Conservation (phyloP, 495 filamentous ascomycete genomes). For the Neurospora intermedia region DNA sequence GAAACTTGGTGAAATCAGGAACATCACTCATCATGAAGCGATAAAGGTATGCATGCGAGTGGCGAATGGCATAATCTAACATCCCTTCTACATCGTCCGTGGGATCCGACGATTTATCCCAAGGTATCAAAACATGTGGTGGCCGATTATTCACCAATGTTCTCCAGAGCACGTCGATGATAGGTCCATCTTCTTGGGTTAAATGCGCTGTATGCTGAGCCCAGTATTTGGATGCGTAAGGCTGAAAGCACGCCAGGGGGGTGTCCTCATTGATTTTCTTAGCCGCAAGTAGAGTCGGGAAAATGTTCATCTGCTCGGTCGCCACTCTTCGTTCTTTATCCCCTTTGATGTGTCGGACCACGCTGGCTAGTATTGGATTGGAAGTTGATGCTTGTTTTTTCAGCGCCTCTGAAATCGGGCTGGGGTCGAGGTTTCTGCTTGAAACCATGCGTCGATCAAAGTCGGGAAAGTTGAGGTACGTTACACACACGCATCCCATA, state of each 20-base stretch:
- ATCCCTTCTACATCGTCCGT: not conserved
- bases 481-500: not conserved
- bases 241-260: not conserved
- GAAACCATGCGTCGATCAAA: not conserved
- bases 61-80: not conserved
- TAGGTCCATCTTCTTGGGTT: not conserved
- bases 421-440: not conserved
- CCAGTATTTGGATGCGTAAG: not conserved
- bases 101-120: not conserved
- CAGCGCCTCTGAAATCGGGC: not conserved
- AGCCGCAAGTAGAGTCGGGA: not conserved
- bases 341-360: not conserved
- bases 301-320: not conserved
- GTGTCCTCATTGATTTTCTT: not conserved
- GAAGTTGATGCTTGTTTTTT: not conserved
- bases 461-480: not conserved
- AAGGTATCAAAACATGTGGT: not conserved
- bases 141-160: not conserved
- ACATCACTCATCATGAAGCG: not conserved
- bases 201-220: not conserved
- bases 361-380: not conserved
- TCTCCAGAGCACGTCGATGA: not conserved
- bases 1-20: not conserved
- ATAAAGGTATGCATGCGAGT: not conserved
- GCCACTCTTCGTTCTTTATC: not conserved